A percentile compares a stretch with the other conserved stretches of the same genome.
Conservation (phyloP, 805 yeast species). For the Jamesozyma rosinii region DNA sequence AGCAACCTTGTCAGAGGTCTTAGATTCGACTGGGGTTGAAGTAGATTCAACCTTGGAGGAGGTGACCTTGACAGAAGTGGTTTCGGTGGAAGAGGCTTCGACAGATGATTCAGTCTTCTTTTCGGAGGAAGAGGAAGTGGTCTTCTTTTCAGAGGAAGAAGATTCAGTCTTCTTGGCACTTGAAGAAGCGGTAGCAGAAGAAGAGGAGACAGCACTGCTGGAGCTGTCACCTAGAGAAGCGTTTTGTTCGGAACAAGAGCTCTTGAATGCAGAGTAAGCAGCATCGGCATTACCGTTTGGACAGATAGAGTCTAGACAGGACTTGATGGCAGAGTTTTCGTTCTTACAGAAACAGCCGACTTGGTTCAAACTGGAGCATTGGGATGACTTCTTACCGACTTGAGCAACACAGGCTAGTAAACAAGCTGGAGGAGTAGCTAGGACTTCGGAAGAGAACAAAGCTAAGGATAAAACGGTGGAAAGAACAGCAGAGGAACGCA, state of each 20-base stretch:
- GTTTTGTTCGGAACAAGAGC: slow-evolving; percentile 42
- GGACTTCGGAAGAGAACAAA: slow-evolving; percentile 29
- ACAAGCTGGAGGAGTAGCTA: slow-evolving; percentile 86
- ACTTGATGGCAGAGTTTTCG: slow-evolving; percentile 43
- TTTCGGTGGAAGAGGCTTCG: slow-evolving; percentile 18
- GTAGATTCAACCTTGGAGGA: slow-evolving; percentile 17
- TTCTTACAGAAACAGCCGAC: slow-evolving; percentile 59
- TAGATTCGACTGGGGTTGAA: slow-evolving; percentile 16
- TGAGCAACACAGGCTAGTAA: slow-evolving; percentile 77
- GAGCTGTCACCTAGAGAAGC: slow-evolving; percentile 29
- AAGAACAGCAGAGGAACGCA: slow-evolving; percentile 25
- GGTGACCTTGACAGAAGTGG: slow-evolving; percentile 20
- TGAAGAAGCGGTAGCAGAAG: slow-evolving; percentile 30
- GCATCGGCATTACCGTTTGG: slow-evolving; percentile 49
- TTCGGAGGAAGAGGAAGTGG: slow-evolving; percentile 23
- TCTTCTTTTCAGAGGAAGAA: slow-evolving; percentile 23
- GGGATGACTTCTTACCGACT: slow-evolving; percentile 44
- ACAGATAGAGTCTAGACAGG: slow-evolving; percentile 61
- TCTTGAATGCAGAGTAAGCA: slow-evolving; percentile 53
- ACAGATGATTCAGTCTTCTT: slow-evolving; percentile 25
- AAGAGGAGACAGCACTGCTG: slow-evolving; percentile 28
- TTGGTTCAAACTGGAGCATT: slow-evolving; percentile 53
- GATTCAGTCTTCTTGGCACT: slow-evolving; percentile 29
- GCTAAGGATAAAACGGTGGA: slow-evolving; percentile 24
- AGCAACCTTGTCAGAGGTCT: slow-evolving; percentile 15